phyloP scores from a whole-genome alignment of 1,284 basidiomycete genomes.

The Pseudozyma flocculosa region DNA sequence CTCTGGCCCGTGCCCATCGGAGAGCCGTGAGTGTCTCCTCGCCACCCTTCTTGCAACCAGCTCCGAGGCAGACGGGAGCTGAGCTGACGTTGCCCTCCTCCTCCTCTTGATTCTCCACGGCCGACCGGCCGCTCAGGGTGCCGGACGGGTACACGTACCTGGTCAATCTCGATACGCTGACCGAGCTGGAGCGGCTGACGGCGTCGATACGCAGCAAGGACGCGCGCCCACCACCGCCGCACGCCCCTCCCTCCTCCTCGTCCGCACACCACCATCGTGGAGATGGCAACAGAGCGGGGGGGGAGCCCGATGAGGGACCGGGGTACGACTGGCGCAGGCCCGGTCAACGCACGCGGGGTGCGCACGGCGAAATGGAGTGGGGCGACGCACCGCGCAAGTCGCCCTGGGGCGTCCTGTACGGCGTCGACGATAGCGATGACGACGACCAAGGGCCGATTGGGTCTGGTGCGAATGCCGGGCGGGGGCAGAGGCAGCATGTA shows the following conservation, averaged over 20 bases:
- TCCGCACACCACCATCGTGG: too few relatives aligned
- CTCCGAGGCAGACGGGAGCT: neutral
- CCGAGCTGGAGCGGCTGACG: conserved; percentile 35
- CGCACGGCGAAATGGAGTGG: conserved; percentile 43
- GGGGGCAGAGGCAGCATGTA: too few relatives aligned
- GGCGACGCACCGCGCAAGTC: conserved; percentile 36
- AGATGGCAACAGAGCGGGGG: too few relatives aligned
- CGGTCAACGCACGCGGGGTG: conserved; percentile 25
- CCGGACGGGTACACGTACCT: conserved; percentile 30
- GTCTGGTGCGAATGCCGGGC: too few relatives aligned
- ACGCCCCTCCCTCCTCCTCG: too few relatives aligned
- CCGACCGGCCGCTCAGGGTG: neutral
- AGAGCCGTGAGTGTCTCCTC: conserved; percentile 17
- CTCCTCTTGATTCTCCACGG: too few relatives aligned
- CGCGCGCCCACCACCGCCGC: too few relatives aligned
- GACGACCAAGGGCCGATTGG: conserved; percentile 5
- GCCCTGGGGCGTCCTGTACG: conserved; percentile 24
- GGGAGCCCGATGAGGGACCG: too few relatives aligned
- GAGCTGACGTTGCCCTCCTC: neutral
- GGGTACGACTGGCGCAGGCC: conserved; percentile 5
- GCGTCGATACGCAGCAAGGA: conserved; percentile 14
- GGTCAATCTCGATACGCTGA: conserved; percentile 26
- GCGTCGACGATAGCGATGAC: conserved; percentile 24
- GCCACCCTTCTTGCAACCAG: neutral
- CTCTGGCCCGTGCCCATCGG: conserved; percentile 48